Percentiles rank a stretch among this genome's conserved stretches.
Conservation (phyloP, 768 basidiomycete species). For the Tulasnella sp. region DNA sequence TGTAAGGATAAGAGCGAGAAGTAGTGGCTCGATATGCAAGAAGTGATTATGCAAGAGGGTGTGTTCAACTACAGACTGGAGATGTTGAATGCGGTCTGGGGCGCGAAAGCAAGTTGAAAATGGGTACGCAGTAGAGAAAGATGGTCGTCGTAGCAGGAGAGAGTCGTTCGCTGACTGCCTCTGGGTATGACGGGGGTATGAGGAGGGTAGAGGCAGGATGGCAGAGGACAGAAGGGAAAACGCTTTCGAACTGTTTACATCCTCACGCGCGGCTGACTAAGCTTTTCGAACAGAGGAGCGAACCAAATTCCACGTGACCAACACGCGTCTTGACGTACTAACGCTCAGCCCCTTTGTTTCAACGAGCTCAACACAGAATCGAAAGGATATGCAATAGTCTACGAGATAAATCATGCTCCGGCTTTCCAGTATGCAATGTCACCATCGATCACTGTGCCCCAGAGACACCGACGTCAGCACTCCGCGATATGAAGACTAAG, state of each 20-base stretch:
- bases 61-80: conserved; percentile 11
- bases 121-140: conserved; percentile 1
- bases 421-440: conserved; percentile 93
- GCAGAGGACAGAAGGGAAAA: conserved; percentile 14
- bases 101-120: conserved; percentile 11
- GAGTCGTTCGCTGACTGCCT: conserved; percentile 9
- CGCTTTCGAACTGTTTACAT: conserved; percentile 16
- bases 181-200: conserved; percentile 15
- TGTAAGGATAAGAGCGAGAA: neutral
- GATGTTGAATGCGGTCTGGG: conserved; percentile 14
- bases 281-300: conserved; percentile 1
- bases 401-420: conserved; percentile 46
- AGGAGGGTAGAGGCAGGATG: conserved; percentile 1
- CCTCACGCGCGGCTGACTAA: conserved; percentile 10
- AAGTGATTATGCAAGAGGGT: conserved; percentile 9
- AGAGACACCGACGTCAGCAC: conserved; percentile 5
- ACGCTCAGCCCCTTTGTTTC: conserved; percentile 17
- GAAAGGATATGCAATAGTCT: neutral
- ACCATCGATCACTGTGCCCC: conserved; percentile 67
- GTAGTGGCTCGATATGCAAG: neutral
- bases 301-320: neutral
- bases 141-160: conserved; percentile 2
- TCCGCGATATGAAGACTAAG: neutral
- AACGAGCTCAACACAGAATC: neutral
- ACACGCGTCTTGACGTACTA: conserved; percentile 12